These are phyloP conservation scores for Handroanthus guayacan DNA, from an alignment of 257 asterid genomes.

Conservation along the genomic window DNA sequence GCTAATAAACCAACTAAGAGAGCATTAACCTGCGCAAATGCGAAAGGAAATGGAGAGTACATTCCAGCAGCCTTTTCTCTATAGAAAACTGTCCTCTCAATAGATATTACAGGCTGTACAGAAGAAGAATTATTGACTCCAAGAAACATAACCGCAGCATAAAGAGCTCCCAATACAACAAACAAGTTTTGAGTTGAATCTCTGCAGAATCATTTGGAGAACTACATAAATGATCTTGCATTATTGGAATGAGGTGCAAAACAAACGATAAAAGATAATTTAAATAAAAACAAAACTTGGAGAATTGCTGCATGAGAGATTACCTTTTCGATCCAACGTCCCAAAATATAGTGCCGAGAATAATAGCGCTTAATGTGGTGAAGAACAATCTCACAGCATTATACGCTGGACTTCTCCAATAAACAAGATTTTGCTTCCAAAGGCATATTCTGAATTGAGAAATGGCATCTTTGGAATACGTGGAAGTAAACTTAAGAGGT, in stretches of 20 bases:
- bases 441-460: constrained; percentile 73
- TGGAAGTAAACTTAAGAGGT: constrained; percentile 65
- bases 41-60: constrained; percentile 81
- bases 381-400: constrained; percentile 81
- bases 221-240: not conserved
- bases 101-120: constrained; percentile 82
- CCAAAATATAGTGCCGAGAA: constrained; percentile 85
- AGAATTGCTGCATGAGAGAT: not conserved
- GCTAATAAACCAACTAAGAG: constrained; percentile 11
- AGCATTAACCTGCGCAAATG: constrained; percentile 76
- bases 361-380: constrained; percentile 72
- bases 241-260: not conserved
- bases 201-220: constrained; percentile 51
- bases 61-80: constrained; percentile 93
- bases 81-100: constrained; percentile 91
- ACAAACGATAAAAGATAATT: not conserved
- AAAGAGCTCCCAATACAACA: constrained; percentile 83
- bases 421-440: constrained; percentile 81
- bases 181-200: constrained; percentile 71
- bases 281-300: not conserved
- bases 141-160: constrained; percentile 73
- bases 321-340: constrained; percentile 81
- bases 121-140: constrained; percentile 90
- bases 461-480: constrained; percentile 54
- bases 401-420: constrained; percentile 86